These are phyloP conservation scores for Xylaria sp. DNA, from an alignment of 2,329 filamentous ascomycete species.

Conservation along the genomic window DNA sequence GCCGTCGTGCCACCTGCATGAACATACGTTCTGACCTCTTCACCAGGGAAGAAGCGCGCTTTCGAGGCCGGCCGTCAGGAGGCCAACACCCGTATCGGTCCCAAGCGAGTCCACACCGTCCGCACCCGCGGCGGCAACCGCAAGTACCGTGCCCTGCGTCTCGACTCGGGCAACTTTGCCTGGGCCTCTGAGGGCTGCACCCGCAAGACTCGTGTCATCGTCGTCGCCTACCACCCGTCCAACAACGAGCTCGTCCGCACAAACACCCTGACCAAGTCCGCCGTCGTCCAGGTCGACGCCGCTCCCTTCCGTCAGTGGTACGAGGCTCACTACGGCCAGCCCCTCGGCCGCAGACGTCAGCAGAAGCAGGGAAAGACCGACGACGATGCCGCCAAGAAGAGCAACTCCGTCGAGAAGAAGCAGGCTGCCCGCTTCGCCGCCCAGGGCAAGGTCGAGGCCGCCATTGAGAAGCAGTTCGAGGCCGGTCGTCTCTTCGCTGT, in stretches of 20 bases:
- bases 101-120: constrained; percentile 96
- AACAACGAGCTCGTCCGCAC: constrained; percentile 99
- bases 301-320: constrained; percentile 99
- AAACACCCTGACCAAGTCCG: constrained; percentile 99
- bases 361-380: constrained; percentile 76
- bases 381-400: constrained; percentile 85
- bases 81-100: constrained; percentile 98
- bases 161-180: constrained; percentile 99
- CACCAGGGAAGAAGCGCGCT: constrained; percentile 91
- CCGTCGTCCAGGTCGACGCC: constrained; percentile 98
- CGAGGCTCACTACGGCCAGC: constrained; percentile 98
- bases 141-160: constrained; percentile 99
- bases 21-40: constrained; percentile 80
- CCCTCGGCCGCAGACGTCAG: constrained; percentile 90
- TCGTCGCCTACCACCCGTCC: constrained; percentile 97
- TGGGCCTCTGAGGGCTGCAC: constrained; percentile 98
- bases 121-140: constrained; percentile 98
- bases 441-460: constrained; percentile 89
- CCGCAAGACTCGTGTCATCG: constrained; percentile 99
- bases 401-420: constrained; percentile 96
- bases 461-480: constrained; percentile 99
- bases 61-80: constrained; percentile 99
- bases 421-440: constrained; percentile 86
- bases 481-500: constrained; percentile 97
- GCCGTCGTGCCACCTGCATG: constrained; percentile 44